Percentiles rank a stretch among this genome's conserved stretches.
Conservation (phyloP, 192 early-diverging fungal genomes). For the Backusella macrospora region DNA sequence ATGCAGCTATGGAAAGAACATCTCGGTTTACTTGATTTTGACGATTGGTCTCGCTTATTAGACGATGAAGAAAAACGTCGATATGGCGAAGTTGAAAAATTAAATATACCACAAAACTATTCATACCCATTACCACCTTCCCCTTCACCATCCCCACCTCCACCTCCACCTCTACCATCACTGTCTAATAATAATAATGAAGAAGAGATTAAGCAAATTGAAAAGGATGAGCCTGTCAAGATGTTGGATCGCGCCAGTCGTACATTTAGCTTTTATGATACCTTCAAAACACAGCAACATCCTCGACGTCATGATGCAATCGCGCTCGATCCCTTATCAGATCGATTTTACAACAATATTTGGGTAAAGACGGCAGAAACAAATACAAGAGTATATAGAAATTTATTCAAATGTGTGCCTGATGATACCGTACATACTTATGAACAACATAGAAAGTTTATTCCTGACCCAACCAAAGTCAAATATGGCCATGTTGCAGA, state of each 20-base stretch:
- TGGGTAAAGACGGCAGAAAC: constrained; percentile 60
- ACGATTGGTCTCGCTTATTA: constrained; percentile 40
- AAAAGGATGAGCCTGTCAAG: constrained; percentile 47
- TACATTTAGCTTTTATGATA: constrained; percentile 24
- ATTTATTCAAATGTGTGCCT: constrained; percentile 81
- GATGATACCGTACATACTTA: constrained; percentile 70
- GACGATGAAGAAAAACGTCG: not conserved
- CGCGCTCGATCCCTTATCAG: constrained; percentile 71
- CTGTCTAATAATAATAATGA: constrained; percentile 7
- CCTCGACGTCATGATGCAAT: constrained; percentile 29
- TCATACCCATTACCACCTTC: not conserved
- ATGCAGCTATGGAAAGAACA: constrained; percentile 83
- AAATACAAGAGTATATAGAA: constrained; percentile 69
- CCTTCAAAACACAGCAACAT: constrained; percentile 17
- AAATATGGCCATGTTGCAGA: constrained; percentile 52
- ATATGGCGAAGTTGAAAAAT: not conserved
- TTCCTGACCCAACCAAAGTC: constrained; percentile 47
- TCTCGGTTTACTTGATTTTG: constrained; percentile 63
- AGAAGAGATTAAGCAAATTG: constrained; percentile 30
- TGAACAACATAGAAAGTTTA: constrained; percentile 50
- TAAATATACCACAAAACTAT: constrained; percentile 10
- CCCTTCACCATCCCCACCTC: constrained; percentile 2
- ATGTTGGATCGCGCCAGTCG: constrained; percentile 24
- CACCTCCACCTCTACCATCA: not conserved
- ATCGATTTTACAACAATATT: constrained; percentile 59